phyloP scores from a whole-genome alignment of 106 monocot species.

The Hemerocallis citrina region DNA sequence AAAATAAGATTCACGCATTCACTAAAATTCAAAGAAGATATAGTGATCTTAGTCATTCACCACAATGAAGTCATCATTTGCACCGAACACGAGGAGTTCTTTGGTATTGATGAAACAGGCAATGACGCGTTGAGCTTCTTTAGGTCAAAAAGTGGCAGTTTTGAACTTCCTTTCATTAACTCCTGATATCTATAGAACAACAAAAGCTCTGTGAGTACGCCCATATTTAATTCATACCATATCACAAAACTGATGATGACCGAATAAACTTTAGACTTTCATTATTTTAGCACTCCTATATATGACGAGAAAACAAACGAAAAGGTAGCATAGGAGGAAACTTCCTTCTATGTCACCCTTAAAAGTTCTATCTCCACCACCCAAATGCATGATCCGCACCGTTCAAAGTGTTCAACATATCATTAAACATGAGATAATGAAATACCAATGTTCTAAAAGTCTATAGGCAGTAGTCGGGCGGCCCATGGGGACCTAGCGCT shows the following conservation, averaged over 20 bases:
- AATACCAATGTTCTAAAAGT: too few species aligned
- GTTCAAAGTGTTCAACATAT: too few species aligned
- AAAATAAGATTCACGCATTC: too few species aligned
- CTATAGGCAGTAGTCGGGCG: too few species aligned
- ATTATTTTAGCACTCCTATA: not conserved
- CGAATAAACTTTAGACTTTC: not conserved
- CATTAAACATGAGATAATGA: too few species aligned
- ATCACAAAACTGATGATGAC: not conserved
- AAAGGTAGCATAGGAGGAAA: too few species aligned
- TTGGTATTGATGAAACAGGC: conserved; percentile 47
- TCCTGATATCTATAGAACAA: conserved; percentile 48
- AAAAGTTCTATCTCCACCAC: too few species aligned
- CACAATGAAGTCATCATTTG: conserved; percentile 75
- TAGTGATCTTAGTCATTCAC: conserved; percentile 41
- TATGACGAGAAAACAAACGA: conserved; percentile 13
- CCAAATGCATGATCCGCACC: too few species aligned
- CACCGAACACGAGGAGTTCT: conserved; percentile 50
- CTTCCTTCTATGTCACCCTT: too few species aligned
- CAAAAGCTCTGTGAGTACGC: not conserved
- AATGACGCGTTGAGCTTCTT: conserved; percentile 69
- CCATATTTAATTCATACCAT: not conserved
- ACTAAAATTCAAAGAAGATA: too few species aligned
- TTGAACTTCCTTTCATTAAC: conserved; percentile 70
- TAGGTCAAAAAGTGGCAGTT: conserved; percentile 59
- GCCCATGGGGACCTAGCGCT: too few species aligned